A percentile compares a stretch with the other conserved stretches of the same genome.
Conservation (phyloP, 176 grass and related monocot genomes). For the Zizania latifolia region DNA sequence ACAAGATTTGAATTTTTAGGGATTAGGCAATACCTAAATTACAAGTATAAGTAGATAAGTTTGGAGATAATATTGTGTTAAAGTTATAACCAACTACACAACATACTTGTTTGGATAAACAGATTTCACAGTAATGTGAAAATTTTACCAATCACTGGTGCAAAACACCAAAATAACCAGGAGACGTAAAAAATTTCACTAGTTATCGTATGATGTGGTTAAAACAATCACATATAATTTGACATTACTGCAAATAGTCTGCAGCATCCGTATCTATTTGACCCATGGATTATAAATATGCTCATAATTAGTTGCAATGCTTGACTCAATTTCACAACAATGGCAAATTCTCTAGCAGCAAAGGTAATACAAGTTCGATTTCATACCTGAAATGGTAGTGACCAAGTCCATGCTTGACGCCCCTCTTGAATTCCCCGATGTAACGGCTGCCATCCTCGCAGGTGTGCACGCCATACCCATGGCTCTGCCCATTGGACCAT, state of each 20-base stretch:
- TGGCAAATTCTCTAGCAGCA: background rate
- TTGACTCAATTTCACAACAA: constrained; percentile 17
- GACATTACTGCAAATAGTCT: background rate
- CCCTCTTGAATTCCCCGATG: constrained; percentile 96
- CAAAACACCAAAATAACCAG: background rate
- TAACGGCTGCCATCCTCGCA: constrained; percentile 96
- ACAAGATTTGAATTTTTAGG: constrained; percentile 7
- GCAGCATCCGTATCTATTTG: background rate
- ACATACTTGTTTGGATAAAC: background rate
- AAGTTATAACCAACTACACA: constrained; percentile 13
- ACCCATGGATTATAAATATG: background rate
- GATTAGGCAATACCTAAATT: background rate
- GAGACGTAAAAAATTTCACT: background rate
- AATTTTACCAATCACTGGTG: background rate
- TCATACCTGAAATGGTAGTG: constrained; percentile 98
- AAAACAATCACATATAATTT: background rate
- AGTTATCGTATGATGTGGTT: background rate
- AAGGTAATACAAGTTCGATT: constrained; percentile 9
- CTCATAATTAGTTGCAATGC: background rate
- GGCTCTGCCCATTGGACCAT: constrained; percentile 97
- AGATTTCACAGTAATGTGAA: background rate
- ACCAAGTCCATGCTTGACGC: constrained; percentile 89
- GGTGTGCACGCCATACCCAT: constrained; percentile 86
- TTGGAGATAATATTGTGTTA: background rate
- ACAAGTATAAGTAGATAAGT: background rate